A percentile compares a stretch with the other conserved stretches of the same genome.
phyloP scores from a whole-genome alignment of 1,284 basidiomycete species.

The Austroboletus novae-zelandiae region DNA sequence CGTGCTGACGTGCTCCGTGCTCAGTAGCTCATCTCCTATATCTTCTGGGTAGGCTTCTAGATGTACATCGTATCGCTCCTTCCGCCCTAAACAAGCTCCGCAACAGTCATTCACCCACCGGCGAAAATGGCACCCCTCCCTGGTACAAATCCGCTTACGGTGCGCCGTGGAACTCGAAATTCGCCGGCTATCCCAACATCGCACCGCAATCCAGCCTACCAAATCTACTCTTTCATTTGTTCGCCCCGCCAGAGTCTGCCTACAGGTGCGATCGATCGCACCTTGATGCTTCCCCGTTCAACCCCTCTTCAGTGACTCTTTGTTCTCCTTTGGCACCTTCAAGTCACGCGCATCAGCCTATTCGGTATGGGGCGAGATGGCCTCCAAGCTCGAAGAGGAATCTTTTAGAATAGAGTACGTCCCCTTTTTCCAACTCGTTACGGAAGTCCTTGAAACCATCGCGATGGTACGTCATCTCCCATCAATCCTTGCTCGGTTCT shows the following conservation, averaged over 20 bases:
- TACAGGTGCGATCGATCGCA: constrained; percentile 43
- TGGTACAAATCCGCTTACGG: constrained; percentile 31
- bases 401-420: constrained; percentile 75
- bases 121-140: constrained; percentile 24
- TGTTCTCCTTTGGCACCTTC: constrained; percentile 28
- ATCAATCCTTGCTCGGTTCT: constrained; percentile 12
- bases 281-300: constrained; percentile 19
- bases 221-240: constrained; percentile 65
- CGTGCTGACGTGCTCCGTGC: constrained; percentile 27
- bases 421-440: constrained; percentile 23
- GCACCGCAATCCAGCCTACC: constrained; percentile 55
- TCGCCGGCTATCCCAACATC: constrained; percentile 51
- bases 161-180: constrained; percentile 38
- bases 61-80: constrained; percentile 18
- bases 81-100: constrained; percentile 26
- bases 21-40: constrained; percentile 32
- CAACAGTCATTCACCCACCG: constrained; percentile 30
- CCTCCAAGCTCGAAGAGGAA: constrained; percentile 64
- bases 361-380: constrained; percentile 68
- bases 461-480: constrained; percentile 29
- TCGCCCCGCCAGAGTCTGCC: constrained; percentile 63
- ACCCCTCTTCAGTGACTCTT: constrained; percentile 21
- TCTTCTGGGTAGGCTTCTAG: constrained; percentile 34
- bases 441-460: constrained; percentile 28
- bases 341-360: constrained; percentile 44